Base-by-base conservation (phyloP, 192 early-diverging fungal species). In the Coemansia sp. region DNA sequence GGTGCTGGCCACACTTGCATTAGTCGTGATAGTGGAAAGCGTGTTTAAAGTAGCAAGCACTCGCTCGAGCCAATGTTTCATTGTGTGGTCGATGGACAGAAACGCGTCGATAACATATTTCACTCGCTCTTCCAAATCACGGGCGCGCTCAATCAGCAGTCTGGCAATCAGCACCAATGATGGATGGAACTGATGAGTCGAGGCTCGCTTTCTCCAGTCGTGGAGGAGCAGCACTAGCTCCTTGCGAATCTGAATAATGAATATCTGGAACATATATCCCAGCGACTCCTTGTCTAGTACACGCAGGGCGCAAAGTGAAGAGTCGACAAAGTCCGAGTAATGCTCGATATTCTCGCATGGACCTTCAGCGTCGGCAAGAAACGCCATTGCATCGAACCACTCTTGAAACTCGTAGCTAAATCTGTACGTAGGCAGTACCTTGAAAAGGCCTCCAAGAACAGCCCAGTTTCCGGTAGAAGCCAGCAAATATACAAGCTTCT, bases 211-310 rank as follows among this genome's bases (percentile, higher is more conserved):
- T 4, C 14, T 36, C 59, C 67, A 67, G 47, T 46, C 54, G 35
- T 51, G 15, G 8, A 63, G 21, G 15, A 67, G 29, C 5, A 37
- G 23, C 3, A 60, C 56, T 9, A 63, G 10, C 30, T 66, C 74
- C 14, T 29, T 39, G 3, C 63, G 67, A 41, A 77, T 52, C 56
- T 70, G 68, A 10, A 77, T 30, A 13, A 77, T 22, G 17, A 52
- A 63, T 36, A 66, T 42, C 46, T 69, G 74, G 34, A 47, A 68
- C 6, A 3, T 10, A n/a, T 56, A 50, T 0, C 38, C 23, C 6
- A 56, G 8, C 5, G 36, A 22, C 35, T 67, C 53, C 32, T 18
- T 60, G 33, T 70, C 46, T n/a, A 77, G 48, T 1, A 36, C 35
- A 3, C 51, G 54, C 21, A 70, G 53, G 2, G 45, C 21, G n/a